These are phyloP conservation scores for Orbilia brochopaga DNA, from an alignment of 2,329 filamentous ascomycete species.

Conservation along the genomic window DNA sequence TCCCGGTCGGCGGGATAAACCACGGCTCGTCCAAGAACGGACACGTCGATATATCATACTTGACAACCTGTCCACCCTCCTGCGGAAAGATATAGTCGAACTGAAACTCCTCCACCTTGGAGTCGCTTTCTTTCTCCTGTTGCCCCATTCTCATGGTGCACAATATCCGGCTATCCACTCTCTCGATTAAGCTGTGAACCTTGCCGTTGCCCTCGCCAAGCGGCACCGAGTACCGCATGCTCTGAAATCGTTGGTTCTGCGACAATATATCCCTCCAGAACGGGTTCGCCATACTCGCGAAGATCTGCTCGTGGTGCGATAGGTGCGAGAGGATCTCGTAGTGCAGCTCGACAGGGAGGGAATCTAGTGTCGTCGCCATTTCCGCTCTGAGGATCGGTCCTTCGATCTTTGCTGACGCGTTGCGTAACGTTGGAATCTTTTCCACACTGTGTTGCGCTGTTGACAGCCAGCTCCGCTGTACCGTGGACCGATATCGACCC, in stretches of 20 bases:
- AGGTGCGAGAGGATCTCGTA: conserved; percentile 28
- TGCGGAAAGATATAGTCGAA: conserved; percentile 8
- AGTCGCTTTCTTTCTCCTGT: not conserved
- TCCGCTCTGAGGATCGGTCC: not conserved
- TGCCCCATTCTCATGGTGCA: conserved; percentile 10
- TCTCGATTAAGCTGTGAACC: conserved; percentile 24
- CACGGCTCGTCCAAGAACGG: conserved; percentile 34
- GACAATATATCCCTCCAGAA: conserved; percentile 16
- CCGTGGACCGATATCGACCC: too few species aligned
- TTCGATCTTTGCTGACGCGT: not conserved
- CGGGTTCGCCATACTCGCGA: conserved; percentile 21
- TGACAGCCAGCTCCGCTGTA: too few species aligned
- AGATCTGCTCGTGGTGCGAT: conserved; percentile 16
- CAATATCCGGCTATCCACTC: conserved; percentile 19
- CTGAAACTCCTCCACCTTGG: conserved; percentile 1
- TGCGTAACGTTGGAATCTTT: not conserved
- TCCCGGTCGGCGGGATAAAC: not conserved
- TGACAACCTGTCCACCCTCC: not conserved
- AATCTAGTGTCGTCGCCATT: conserved; percentile 1
- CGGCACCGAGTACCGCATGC: conserved; percentile 12
- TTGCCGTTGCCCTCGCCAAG: conserved; percentile 1
- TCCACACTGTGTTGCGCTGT: too few species aligned
- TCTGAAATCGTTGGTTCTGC: conserved; percentile 4
- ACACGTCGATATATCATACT: conserved; percentile 29
- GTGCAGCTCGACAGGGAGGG: conserved; percentile 28